These are phyloP conservation scores for Aureobasidium sp. DNA, from an alignment of 2,329 filamentous ascomycete genomes.

Conservation along the genomic window DNA sequence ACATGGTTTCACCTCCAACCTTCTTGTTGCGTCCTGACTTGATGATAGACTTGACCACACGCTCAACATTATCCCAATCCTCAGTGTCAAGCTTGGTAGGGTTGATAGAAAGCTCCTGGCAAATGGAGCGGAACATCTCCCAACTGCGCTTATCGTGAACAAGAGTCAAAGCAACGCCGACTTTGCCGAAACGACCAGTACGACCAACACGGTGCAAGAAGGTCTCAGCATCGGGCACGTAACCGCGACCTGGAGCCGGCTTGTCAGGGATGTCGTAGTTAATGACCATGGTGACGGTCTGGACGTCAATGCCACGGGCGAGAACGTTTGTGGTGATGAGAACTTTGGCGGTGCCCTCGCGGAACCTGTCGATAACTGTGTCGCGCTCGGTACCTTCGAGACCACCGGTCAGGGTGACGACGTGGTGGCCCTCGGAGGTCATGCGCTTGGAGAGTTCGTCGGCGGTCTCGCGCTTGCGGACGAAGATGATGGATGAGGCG, in stretches of 20 bases:
- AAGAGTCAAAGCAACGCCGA: slow-evolving; percentile 92
- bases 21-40: slow-evolving; percentile 40
- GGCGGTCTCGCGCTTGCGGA: slow-evolving; percentile 84
- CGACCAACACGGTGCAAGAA: slow-evolving; percentile 97
- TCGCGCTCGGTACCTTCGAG: slow-evolving; percentile 81
- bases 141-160: slow-evolving; percentile 81
- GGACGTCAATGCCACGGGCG: slow-evolving; percentile 85
- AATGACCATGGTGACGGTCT: slow-evolving; percentile 94
- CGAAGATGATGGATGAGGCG: slow-evolving; percentile 96
- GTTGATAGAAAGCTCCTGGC: slow-evolving; percentile 68
- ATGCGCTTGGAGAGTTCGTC: slow-evolving; percentile 78
- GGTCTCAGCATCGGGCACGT: slow-evolving; percentile 65
- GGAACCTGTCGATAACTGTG: slow-evolving; percentile 75
- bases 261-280: slow-evolving; percentile 65
- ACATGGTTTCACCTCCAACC: not conserved
- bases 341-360: slow-evolving; percentile 80
- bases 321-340: slow-evolving; percentile 97
- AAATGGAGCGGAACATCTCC: slow-evolving; percentile 70
- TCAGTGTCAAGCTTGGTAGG: slow-evolving; percentile 72
- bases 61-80: slow-evolving; percentile 88
- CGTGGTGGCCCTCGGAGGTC: slow-evolving; percentile 80
- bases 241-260: slow-evolving; percentile 37
- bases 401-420: slow-evolving; percentile 81
- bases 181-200: slow-evolving; percentile 91
- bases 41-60: slow-evolving; percentile 71